Percentiles rank a stretch among this genome's conserved stretches.
Conservation (phyloP, 768 basidiomycete species). For the Leccinum truebloodii region DNA sequence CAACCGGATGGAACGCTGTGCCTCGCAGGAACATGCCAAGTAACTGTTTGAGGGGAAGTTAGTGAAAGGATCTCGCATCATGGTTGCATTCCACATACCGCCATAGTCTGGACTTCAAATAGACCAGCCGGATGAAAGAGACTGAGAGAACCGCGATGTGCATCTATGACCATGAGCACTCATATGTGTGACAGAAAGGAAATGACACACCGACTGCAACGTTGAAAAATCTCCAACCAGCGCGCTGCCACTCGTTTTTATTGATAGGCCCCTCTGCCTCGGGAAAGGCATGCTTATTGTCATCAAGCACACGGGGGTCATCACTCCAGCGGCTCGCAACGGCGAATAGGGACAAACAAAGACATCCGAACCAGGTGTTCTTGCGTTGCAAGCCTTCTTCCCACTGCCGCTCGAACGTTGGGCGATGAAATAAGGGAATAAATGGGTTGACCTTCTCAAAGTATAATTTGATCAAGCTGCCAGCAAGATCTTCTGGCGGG, state of each 20-base stretch:
- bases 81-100: conserved; percentile 35
- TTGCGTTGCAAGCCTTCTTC: conserved; percentile 50
- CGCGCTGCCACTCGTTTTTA: conserved; percentile 48
- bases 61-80: conserved; percentile 2
- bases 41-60: conserved; percentile 37
- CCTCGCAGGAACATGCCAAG: conserved; percentile 56
- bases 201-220: conserved; percentile 48
- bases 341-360: conserved; percentile 68
- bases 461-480: conserved; percentile 62
- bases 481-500: conserved; percentile 63
- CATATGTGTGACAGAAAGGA: neutral
- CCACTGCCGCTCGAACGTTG: conserved; percentile 67
- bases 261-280: conserved; percentile 27
- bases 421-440: conserved; percentile 69
- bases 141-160: conserved; percentile 51
- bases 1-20: conserved; percentile 47
- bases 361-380: conserved; percentile 59
- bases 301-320: conserved; percentile 56
- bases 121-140: conserved; percentile 56
- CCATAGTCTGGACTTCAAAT: conserved; percentile 63
- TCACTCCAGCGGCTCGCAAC: conserved; percentile 66
- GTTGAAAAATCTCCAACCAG: conserved; percentile 64
- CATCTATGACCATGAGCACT: conserved; percentile 38
- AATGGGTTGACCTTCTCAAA: conserved; percentile 62
- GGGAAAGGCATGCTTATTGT: conserved; percentile 26